Evolutionary conservation across 2,329 filamentous ascomycete genomes (phyloP), one percentile per base, ranked within the genome.

Genomic region (Botryotinia narcissicola): DNA sequence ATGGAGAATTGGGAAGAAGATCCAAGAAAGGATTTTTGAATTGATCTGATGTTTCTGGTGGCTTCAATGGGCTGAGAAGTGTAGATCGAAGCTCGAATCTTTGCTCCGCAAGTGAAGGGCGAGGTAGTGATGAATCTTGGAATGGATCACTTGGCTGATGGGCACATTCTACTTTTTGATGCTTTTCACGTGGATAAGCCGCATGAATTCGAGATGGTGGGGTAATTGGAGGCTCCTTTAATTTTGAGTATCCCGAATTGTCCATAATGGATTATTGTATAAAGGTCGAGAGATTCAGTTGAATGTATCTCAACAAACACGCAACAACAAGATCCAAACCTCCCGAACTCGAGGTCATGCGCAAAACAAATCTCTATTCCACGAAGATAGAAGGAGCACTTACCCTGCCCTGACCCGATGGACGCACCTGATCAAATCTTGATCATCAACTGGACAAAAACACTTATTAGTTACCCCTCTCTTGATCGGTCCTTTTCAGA

Each of bases 1-100:
- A 78, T 29, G 73, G 68, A 25, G 75, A 76, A 37, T 63, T 46
- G 1, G 71, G 57, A 32, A 73, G 61, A 40, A 73, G 54, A 37
- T 59, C 46, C 18, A 70, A 59, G 44, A 76, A 76, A 25, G 75
- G 75, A 54, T 76, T 76, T 48, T 62, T 70, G 14, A 40, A 73
- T 44, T 37, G 66, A 37, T 70, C 46, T 9, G 42, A 37, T 44
- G 44, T 22, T 18, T 70, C 59, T 6, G 42, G 37, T 25, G 35
- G 29, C 25, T 44, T 61, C 3, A 48, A 3, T 4, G 44, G 37
- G 16, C 57, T 46, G 9, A 70, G 44, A 10, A 59, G 44, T 29
- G 57, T 44, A 7, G 66, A 37, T 20, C 59, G 57, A 22, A 71
- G 32, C 18, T 73, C 66, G 51, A 63, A 73, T 29, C 46, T 35